A percentile compares a stretch with the other conserved stretches of the same genome.
These are phyloP conservation scores for Talaromyces trachyspermus DNA, from an alignment of 495 filamentous ascomycete species.

Conservation along the genomic window DNA sequence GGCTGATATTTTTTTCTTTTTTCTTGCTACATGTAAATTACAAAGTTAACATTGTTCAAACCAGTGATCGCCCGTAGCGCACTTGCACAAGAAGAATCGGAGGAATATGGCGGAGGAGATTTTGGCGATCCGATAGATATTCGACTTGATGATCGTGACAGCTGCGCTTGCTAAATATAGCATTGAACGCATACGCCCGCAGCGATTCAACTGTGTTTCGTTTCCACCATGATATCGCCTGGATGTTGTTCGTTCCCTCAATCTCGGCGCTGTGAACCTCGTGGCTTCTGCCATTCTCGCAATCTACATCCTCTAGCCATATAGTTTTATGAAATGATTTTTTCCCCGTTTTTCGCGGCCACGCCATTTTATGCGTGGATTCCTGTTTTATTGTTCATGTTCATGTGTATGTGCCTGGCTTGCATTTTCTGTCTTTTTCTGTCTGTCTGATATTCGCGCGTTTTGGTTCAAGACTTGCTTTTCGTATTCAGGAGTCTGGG, in stretches of 20 bases:
- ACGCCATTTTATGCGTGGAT: too few species aligned
- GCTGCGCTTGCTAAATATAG: slow-evolving; percentile 80
- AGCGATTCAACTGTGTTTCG: too few species aligned
- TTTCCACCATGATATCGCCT: too few species aligned
- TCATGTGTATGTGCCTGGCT: slow-evolving; percentile 1
- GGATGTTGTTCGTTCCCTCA: too few species aligned
- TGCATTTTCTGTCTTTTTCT: background rate
- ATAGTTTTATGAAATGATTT: background rate
- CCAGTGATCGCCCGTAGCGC: slow-evolving; percentile 97
- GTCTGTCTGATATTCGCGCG: slow-evolving; percentile 3
- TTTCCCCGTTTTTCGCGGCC: too few species aligned
- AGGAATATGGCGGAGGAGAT: slow-evolving; percentile 82
- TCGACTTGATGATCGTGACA: slow-evolving; percentile 82
- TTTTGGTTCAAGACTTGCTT: slow-evolving; percentile 1
- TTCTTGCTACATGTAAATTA: too few species aligned
- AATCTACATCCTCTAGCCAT: background rate
- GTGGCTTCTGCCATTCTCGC: background rate
- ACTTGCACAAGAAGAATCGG: slow-evolving; percentile 90
- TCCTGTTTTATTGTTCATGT: too few species aligned
- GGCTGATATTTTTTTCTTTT: slow-evolving; percentile 9
- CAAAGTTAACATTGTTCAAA: too few species aligned
- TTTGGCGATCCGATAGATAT: slow-evolving; percentile 98
- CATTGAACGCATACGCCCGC: too few species aligned
- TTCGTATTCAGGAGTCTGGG: slow-evolving; percentile 24
- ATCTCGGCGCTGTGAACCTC: background rate